Evolutionary conservation across 2,329 filamentous ascomycete genomes (phyloP), one percentile per base, ranked within the genome.

Genomic region (Alternaria solani): DNA sequence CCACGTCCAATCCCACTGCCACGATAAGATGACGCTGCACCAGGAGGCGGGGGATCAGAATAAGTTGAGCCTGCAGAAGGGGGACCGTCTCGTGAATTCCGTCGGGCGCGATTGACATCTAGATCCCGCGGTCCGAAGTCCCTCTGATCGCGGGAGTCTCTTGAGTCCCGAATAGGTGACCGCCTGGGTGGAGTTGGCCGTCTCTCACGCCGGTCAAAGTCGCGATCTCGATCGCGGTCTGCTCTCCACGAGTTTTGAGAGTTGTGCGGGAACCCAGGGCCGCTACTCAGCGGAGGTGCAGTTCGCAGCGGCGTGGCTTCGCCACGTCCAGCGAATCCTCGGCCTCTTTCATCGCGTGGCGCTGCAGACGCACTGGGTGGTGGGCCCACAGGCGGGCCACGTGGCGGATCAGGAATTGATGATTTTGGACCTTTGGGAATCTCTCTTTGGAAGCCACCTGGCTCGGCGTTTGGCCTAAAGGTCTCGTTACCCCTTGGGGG

Each of bases 351-450:
- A 48, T 77, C 75, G 32, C 91, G 86, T 14, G 88, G 89, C 30
- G 77, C 78, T 53, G 77, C 71, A 46, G 78, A 75, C 18, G 73
- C 64, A 28, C 72, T 68, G 38, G 73, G 64, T 5, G 72, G 67
- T 6, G 68, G 68, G 26, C 72, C 76, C 11, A 74, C 61, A 51
- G 75, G 70, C 39, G 78, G 75, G n/a, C 75, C 74, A 53, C 81
- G 77, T 49, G 79, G 73, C 16, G 86, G 30, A 87, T 94, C 91
- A 61, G 91, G 86, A 58, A 93, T 81, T 77, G 91, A 92, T 77
- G 91, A 92, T 77, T 94, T 93, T 11, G 93, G 93, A 0, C 91
- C 93, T 57, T 93, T 86, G 3, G 93, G 93, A 2, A 91, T 89
- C 64, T 96, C 92, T 61, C 76, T 66, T 3, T 75, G 58, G 26